Evolutionary conservation across 352 stramenopile species (phyloP).

Genomic region (Phytophthora nicotianae): DNA sequence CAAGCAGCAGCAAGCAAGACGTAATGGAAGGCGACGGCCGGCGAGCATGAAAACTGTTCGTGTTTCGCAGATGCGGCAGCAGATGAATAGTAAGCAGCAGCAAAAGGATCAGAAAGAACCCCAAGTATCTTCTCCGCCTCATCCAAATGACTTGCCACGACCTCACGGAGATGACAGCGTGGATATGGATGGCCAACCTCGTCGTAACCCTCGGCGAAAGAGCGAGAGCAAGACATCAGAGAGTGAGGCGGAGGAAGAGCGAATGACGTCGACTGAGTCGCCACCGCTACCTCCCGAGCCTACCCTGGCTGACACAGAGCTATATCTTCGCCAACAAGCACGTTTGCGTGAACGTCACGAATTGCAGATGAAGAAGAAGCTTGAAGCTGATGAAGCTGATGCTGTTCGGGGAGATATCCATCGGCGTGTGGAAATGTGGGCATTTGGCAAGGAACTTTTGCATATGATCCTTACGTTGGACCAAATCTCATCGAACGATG

Average conservation of each 20-base stretch:
- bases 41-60: conserved; percentile 85
- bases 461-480: conserved; percentile 88
- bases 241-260: conserved; percentile 55
- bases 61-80: conserved; percentile 85
- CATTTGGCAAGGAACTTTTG: conserved; percentile 81
- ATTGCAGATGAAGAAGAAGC: conserved; percentile 80
- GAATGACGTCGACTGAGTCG: conserved; percentile 24
- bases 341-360: conserved; percentile 82
- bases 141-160: conserved; percentile 30
- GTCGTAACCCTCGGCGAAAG: conserved; percentile 39
- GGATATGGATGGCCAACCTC: conserved; percentile 38
- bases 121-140: conserved; percentile 8
- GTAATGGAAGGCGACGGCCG: conserved; percentile 67
- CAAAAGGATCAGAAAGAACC: conserved; percentile 50
- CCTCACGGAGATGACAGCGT: conserved; percentile 35
- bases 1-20: conserved; percentile 78
- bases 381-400: conserved; percentile 82
- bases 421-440: conserved; percentile 79
- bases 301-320: conserved; percentile 68
- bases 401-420: conserved; percentile 79
- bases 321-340: conserved; percentile 86
- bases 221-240: conserved; percentile 64
- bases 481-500: conserved; percentile 75
- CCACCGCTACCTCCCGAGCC: conserved; percentile 77
- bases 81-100: conserved; percentile 76